Evolutionary conservation across 805 yeast genomes (phyloP).

Genomic region (Candida pseudofarinosa): DNA sequence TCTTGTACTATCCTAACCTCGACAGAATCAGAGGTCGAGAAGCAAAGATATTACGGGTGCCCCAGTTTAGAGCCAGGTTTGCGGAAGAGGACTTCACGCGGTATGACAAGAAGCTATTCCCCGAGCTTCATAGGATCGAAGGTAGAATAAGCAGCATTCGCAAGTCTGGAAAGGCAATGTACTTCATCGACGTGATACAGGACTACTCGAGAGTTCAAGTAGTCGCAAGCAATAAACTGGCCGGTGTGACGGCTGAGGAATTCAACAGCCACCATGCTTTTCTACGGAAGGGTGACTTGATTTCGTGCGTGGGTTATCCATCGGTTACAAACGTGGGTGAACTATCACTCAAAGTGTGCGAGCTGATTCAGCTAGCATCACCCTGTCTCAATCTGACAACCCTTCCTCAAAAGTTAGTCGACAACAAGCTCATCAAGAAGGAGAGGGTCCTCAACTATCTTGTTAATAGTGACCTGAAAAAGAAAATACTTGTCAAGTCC

Average conservation of each 20-base stretch:
- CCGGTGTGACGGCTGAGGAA: conserved; percentile 38
- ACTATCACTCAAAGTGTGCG: conserved; percentile 57
- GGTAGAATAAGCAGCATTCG: conserved; percentile 62
- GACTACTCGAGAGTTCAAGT: conserved; percentile 59
- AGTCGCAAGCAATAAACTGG: conserved; percentile 51
- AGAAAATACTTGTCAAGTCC: conserved; percentile 49
- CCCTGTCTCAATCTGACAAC: conserved; percentile 51
- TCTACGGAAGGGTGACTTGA: conserved; percentile 68
- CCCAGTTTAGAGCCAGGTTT: conserved; percentile 8
- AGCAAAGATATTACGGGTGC: conserved; percentile 3
- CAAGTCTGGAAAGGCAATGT: conserved; percentile 62
- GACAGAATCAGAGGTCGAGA: conserved; percentile 5
- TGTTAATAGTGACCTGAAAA: conserved; percentile 49
- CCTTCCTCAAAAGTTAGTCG: conserved; percentile 57
- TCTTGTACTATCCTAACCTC: conserved; percentile 10
- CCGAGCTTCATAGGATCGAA: conserved; percentile 20
- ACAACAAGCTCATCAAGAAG: conserved; percentile 52
- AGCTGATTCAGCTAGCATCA: conserved; percentile 50
- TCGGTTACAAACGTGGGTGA: conserved; percentile 78
- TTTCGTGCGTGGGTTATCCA: conserved; percentile 65
- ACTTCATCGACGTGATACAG: conserved; percentile 65
- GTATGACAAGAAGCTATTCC: conserved; percentile 6
- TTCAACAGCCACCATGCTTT: conserved; percentile 38
- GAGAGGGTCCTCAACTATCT: conserved; percentile 74
- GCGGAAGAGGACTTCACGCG: conserved; percentile 6